Base-by-base conservation (phyloP, 352 stramenopile genomes). In the Pythium rishiriense region DNA sequence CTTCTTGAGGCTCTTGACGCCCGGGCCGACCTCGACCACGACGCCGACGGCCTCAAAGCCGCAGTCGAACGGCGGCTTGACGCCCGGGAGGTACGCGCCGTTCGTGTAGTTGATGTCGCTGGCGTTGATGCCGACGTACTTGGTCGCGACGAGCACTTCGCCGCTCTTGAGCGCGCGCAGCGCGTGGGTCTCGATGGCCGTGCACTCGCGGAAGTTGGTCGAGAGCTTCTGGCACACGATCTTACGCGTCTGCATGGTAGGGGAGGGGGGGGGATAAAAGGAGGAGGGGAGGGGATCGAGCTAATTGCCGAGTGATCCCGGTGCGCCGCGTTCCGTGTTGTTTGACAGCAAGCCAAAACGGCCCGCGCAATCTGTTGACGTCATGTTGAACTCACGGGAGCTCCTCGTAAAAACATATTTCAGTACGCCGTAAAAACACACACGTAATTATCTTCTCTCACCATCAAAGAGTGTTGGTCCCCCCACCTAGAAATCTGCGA, bases 181-280 rank as follows among this genome's bases (percentile, higher is more conserved):
- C 51, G 74, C 45, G 64, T 78, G 76, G 31, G 66, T 58, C 46
- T 88, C 81, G 66, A 93, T 88, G 53, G 72, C 73, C 22, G 81
- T 90, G 72, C 78, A 87, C 64, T 83, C 79, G 64, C 83, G 83
- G 60, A 92, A 92, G 72, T 92, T 84, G 59, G 83, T 87, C 59
- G 81, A 92, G 56, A 92, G 72, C 62, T 90, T 88, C 62, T 84
- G 74, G 59, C 83, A 91, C 46, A 91, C 76, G 58, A 91, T 91
- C 74, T 91, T 91, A 60, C 80, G 83, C 29, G 74, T 85, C 74
- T 83, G 69, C 73, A 84, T 84, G 26, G 17, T 71, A n/a, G n/a
- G n/a, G n/a, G 35, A 35, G 24, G 42, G n/a, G n/a, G 8, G 5
- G n/a, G 56, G 15, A 33, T 21, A 26, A 35, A 35, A n/a, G 37